phyloP scores from a whole-genome alignment of 2,329 filamentous ascomycete genomes.

The Hypoxylon sp. region DNA sequence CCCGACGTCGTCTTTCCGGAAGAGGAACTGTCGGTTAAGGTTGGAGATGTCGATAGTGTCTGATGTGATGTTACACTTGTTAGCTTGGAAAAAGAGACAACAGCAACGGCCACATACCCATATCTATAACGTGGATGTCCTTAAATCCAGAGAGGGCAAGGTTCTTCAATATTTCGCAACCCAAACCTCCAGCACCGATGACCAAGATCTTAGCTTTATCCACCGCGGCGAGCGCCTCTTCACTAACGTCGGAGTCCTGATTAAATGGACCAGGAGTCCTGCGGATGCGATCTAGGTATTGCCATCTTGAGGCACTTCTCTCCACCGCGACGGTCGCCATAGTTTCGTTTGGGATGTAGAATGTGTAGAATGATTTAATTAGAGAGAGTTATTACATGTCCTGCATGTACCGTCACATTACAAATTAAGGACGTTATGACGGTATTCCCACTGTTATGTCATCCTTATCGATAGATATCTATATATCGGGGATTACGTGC shows the following conservation, averaged over 20 bases:
- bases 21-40: slow-evolving; percentile 96
- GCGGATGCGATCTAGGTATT: slow-evolving; percentile 83
- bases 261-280: slow-evolving; percentile 82
- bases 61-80: slow-evolving; percentile 45
- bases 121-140: slow-evolving; percentile 98
- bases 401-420: too few relatives aligned
- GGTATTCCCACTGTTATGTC: too few relatives aligned
- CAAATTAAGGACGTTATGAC: too few relatives aligned
- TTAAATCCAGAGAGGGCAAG: slow-evolving; percentile 94
- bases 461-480: slow-evolving; percentile 32
- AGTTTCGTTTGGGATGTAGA: slow-evolving; percentile 11
- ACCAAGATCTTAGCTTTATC: slow-evolving; percentile 77
- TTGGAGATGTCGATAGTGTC: slow-evolving; percentile 99
- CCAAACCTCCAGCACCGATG: slow-evolving; percentile 91
- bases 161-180: slow-evolving; percentile 97
- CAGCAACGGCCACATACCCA: slow-evolving; percentile 72
- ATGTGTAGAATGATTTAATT: not conserved
- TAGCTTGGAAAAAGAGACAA: slow-evolving; percentile 5
- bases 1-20: slow-evolving; percentile 89
- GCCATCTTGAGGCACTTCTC: slow-evolving; percentile 61
- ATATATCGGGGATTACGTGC: too few relatives aligned
- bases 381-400: too few relatives aligned
- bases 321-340: slow-evolving; percentile 34
- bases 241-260: slow-evolving; percentile 65
- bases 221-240: slow-evolving; percentile 64